These are phyloP conservation scores for Edaphochlamys debaryana DNA, from an alignment of 139 green algal genomes.

Conservation along the genomic window DNA sequence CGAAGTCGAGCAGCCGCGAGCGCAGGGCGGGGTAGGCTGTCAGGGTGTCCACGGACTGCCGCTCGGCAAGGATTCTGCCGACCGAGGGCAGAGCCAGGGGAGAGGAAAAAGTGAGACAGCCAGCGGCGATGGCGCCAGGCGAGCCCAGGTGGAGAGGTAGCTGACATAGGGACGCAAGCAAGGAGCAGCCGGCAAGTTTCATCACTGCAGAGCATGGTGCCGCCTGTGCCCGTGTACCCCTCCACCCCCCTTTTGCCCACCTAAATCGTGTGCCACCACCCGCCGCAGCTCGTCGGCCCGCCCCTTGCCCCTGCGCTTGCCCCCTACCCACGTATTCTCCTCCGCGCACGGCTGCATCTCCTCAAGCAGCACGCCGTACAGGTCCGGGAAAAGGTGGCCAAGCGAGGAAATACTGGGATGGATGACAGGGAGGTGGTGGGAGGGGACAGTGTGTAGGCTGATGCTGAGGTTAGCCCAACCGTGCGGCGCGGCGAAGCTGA, in stretches of 20 bases:
- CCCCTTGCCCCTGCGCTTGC: constrained; percentile 28
- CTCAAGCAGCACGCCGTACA: constrained; percentile 58
- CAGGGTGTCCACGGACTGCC: constrained; percentile 9
- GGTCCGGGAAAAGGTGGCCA: constrained; percentile 67
- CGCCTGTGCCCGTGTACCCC: too few species aligned
- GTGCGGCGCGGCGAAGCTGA: too few species aligned
- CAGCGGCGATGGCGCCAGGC: too few species aligned
- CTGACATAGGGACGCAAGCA: too few species aligned
- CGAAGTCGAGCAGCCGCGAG: constrained; percentile 71
- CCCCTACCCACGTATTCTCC: constrained; percentile 54
- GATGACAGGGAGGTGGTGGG: too few species aligned
- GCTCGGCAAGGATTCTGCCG: constrained; percentile 39
- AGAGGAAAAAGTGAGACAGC: too few species aligned
- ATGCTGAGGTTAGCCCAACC: too few species aligned
- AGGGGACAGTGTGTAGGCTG: not conserved
- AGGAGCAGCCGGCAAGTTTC: too few species aligned
- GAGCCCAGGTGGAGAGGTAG: too few species aligned
- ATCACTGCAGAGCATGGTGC: too few species aligned
- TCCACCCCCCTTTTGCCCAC: too few species aligned
- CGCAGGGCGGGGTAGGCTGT: constrained; percentile 38
- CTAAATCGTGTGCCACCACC: constrained; percentile 53
- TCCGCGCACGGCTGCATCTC: constrained; percentile 67
- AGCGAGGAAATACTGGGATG: constrained; percentile 77
- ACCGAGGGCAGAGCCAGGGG: too few species aligned
- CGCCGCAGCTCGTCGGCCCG: constrained; percentile 41